These are phyloP conservation scores for Omphalea diandra DNA, from an alignment of 441 rosid genomes.

Conservation along the genomic window DNA sequence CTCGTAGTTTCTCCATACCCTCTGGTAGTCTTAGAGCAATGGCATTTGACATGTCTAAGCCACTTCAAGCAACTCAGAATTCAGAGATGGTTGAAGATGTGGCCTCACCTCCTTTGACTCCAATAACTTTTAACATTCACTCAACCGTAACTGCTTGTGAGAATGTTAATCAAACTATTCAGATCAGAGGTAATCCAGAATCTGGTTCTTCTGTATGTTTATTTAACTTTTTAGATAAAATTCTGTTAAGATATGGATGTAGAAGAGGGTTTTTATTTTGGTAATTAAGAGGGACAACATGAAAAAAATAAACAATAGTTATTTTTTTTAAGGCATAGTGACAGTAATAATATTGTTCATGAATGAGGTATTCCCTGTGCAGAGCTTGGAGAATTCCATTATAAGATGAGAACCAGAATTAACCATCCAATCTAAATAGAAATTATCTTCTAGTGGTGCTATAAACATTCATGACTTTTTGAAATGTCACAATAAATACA, in stretches of 20 bases:
- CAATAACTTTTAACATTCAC: conserved; percentile 46
- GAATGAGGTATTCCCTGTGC: neutral
- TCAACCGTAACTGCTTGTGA: conserved; percentile 24
- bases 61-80: conserved; percentile 33
- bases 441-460: neutral
- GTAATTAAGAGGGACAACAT: neutral
- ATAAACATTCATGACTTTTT: neutral
- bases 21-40: conserved; percentile 48
- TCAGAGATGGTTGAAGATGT: conserved; percentile 42
- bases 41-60: conserved; percentile 41
- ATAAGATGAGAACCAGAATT: neutral
- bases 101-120: conserved; percentile 67
- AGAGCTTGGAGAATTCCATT: neutral
- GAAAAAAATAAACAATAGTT: neutral
- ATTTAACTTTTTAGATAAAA: neutral
- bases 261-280: neutral
- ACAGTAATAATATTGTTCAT: neutral
- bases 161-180: conserved; percentile 25
- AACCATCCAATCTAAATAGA: neutral
- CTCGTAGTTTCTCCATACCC: conserved; percentile 90
- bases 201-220: neutral
- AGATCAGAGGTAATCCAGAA: conserved; percentile 39
- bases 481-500: too few species aligned
- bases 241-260: neutral
- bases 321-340: neutral